Evolutionary conservation across 1,139 yeast species (phyloP).

Genomic region (Candida sanyaensis): DNA sequence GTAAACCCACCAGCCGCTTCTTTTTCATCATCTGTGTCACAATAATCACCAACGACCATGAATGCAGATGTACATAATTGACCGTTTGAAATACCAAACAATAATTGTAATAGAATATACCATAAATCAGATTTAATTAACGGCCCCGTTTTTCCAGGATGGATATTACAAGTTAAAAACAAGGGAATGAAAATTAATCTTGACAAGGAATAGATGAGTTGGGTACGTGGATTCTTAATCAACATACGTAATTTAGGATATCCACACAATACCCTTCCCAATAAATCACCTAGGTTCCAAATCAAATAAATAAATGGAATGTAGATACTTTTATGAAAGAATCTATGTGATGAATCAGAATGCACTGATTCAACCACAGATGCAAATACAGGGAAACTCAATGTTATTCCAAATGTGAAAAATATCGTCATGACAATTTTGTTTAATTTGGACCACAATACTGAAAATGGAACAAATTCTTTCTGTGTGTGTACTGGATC

Average conservation of each 20-base stretch:
- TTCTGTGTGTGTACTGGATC: slow-evolving; percentile 21
- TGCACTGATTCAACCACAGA: slow-evolving; percentile 61
- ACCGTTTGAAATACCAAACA: slow-evolving; percentile 87
- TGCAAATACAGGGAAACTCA: slow-evolving; percentile 90
- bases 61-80: slow-evolving; percentile 79
- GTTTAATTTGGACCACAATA: slow-evolving; percentile 60
- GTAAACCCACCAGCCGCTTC: slow-evolving; percentile 96
- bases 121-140: slow-evolving; percentile 59
- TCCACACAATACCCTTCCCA: slow-evolving; percentile 75
- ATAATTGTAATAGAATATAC: slow-evolving; percentile 68
- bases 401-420: slow-evolving; percentile 71
- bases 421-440: slow-evolving; percentile 71
- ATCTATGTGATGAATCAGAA: slow-evolving; percentile 24
- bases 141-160: slow-evolving; percentile 37
- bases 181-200: slow-evolving; percentile 63
- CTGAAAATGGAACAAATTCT: slow-evolving; percentile 45
- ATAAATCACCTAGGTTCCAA: slow-evolving; percentile 90
- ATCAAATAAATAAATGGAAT: slow-evolving; percentile 74
- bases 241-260: slow-evolving; percentile 38
- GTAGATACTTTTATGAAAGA: slow-evolving; percentile 52
- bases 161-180: slow-evolving; percentile 67
- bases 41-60: slow-evolving; percentile 69
- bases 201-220: slow-evolving; percentile 53
- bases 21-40: slow-evolving; percentile 64
- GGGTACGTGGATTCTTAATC: slow-evolving; percentile 38